Evolutionary conservation across 1,284 basidiomycete genomes (phyloP).

Genomic region (Hymenochaete sp.): DNA sequence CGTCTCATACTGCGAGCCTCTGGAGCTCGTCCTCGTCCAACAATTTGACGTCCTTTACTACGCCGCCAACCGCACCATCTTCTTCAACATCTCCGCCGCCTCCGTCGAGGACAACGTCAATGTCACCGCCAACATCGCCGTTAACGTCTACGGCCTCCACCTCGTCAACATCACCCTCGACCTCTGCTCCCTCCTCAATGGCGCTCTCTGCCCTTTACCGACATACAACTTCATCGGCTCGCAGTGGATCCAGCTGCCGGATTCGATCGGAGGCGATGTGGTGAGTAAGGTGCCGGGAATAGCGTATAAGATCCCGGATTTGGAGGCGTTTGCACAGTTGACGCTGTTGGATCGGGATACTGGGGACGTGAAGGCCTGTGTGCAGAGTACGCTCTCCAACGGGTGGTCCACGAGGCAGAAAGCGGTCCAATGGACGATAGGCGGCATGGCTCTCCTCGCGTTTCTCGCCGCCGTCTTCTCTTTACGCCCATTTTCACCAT

Average conservation of each 20-base stretch:
- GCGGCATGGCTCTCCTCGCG: conserved; percentile 59
- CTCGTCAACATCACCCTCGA: conserved; percentile 72
- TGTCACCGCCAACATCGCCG: conserved; percentile 68
- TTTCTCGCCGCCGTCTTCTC: conserved; percentile 62
- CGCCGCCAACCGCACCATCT: conserved; percentile 57
- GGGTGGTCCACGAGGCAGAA: conserved; percentile 75
- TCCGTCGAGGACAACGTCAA: conserved; percentile 70
- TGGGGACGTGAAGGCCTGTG: conserved; percentile 72
- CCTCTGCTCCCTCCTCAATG: conserved; percentile 67
- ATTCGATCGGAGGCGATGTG: conserved; percentile 39
- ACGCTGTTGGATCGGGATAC: conserved; percentile 63
- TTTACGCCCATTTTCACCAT: conserved; percentile 37
- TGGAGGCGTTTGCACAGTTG: conserved; percentile 85
- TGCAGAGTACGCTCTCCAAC: conserved; percentile 88
- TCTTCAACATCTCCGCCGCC: conserved; percentile 67
- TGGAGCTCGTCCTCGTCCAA: conserved; percentile 71
- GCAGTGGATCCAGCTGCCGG: conserved; percentile 68
- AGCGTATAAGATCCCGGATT: conserved; percentile 82
- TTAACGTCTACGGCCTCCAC: conserved; percentile 77
- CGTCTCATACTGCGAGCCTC: conserved; percentile 80
- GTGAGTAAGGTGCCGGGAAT: conserved; percentile 61
- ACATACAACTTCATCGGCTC: conserved; percentile 79
- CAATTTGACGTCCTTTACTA: conserved; percentile 75
- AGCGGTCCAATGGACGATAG: conserved; percentile 73
- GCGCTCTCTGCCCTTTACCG: conserved; percentile 83